Evolutionary conservation across 768 basidiomycete species (phyloP).

Genomic region (Rhizopogon rudus): DNA sequence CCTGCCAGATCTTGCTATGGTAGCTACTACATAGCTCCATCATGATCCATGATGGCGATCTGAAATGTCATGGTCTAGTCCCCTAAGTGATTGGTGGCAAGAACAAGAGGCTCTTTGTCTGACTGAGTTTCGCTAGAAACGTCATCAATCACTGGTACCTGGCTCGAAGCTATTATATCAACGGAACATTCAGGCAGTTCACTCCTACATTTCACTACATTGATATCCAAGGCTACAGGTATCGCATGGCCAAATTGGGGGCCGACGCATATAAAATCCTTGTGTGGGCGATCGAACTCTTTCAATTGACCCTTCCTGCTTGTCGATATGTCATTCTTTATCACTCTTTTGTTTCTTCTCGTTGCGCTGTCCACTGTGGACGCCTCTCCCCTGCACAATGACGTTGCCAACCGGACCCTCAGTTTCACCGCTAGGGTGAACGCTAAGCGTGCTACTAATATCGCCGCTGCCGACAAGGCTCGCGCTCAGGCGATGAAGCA

Average conservation of each 20-base stretch:
- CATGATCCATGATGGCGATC: neutral
- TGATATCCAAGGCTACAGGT: neutral
- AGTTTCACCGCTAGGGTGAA: conserved; percentile 11
- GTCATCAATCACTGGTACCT: neutral
- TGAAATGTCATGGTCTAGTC: neutral
- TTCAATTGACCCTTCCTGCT: neutral
- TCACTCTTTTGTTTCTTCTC: conserved; percentile 7
- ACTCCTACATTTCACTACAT: too few relatives aligned
- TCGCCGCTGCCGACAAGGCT: conserved; percentile 17
- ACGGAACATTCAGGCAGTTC: neutral
- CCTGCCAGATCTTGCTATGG: neutral
- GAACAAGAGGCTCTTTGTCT: neutral
- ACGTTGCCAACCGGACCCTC: conserved; percentile 7
- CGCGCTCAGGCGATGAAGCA: conserved; percentile 12
- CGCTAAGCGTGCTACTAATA: neutral
- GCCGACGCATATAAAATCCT: neutral
- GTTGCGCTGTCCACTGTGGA: conserved; percentile 9
- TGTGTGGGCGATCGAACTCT: neutral
- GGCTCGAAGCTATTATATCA: neutral
- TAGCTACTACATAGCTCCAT: neutral
- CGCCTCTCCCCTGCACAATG: conserved; percentile 9
- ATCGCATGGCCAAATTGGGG: neutral
- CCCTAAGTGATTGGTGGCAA: too few relatives aligned
- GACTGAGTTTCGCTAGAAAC: neutral
- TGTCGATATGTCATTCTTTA: conserved; percentile 12